These are phyloP conservation scores for Russula foetens DNA, from an alignment of 768 basidiomycete species.

Conservation along the genomic window DNA sequence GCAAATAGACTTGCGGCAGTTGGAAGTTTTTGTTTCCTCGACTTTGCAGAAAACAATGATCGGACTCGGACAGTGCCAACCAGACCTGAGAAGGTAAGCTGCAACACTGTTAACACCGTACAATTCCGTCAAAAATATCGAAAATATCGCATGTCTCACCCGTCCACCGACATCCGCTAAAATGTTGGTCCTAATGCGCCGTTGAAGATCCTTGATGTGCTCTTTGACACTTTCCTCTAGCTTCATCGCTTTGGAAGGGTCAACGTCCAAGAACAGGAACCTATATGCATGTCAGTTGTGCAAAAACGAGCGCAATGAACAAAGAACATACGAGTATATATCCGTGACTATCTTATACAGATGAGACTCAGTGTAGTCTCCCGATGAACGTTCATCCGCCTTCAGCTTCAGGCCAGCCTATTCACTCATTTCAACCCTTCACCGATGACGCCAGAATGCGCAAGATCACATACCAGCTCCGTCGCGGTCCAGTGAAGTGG, in stretches of 20 bases:
- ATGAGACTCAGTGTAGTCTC: conserved; percentile 53
- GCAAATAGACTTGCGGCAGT: conserved; percentile 51
- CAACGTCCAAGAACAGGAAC: conserved; percentile 65
- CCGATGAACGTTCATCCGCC: conserved; percentile 40
- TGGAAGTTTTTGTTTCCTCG: conserved; percentile 33
- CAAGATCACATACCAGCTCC: conserved; percentile 42
- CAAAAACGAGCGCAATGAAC: not conserved
- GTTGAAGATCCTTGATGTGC: too few relatives aligned
- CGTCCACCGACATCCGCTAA: conserved; percentile 40
- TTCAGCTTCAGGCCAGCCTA: conserved; percentile 72
- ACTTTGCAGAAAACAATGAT: too few relatives aligned
- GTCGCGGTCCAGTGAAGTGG: conserved; percentile 64
- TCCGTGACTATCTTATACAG: conserved; percentile 60
- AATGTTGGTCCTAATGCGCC: conserved; percentile 31
- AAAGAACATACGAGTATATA: conserved; percentile 53
- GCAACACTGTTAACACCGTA: not conserved
- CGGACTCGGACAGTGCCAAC: conserved; percentile 38
- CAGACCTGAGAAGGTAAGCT: conserved; percentile 34
- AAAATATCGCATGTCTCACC: conserved; percentile 27
- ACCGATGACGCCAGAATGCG: not conserved
- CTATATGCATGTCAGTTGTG: conserved; percentile 29
- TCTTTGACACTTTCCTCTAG: too few relatives aligned
- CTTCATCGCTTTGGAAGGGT: too few relatives aligned
- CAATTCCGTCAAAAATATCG: too few relatives aligned
- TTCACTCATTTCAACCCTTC: too few relatives aligned